Conservation (phyloP, 768 basidiomycete species). For the Lactifluus rugatus region DNA sequence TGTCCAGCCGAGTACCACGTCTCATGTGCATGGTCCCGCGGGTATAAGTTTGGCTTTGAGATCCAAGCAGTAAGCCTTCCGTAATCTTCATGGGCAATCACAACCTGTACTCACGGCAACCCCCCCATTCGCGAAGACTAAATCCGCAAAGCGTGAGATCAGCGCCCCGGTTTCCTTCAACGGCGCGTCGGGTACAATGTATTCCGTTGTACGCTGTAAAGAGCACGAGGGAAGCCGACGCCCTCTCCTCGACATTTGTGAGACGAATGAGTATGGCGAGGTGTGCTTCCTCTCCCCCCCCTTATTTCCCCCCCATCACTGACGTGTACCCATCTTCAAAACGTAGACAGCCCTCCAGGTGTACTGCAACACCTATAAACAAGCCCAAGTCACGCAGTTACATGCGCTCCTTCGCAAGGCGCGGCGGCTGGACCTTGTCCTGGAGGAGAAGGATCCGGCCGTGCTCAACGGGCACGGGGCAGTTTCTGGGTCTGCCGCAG, state of each 20-base stretch:
- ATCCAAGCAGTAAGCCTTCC: conserved; percentile 59
- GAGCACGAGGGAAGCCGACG: conserved; percentile 32
- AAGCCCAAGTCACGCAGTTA: conserved; percentile 56
- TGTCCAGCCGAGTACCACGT: conserved; percentile 76
- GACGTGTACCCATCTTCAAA: background rate
- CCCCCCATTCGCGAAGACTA: conserved; percentile 45
- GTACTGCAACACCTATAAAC: conserved; percentile 80
- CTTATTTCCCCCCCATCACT: background rate
- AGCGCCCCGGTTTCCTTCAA: conserved; percentile 62
- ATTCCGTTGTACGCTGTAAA: conserved; percentile 18
- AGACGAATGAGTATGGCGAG: conserved; percentile 73
- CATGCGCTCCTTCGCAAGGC: conserved; percentile 88
- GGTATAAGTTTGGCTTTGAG: conserved; percentile 87
- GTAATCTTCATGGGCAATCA: background rate
- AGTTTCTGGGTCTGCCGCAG: background rate
- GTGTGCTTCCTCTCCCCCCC: conserved; percentile 34
- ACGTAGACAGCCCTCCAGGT: conserved; percentile 80
- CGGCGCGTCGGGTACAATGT: conserved; percentile 32
- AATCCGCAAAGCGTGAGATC: conserved; percentile 62
- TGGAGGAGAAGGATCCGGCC: conserved; percentile 32
- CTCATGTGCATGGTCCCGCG: conserved; percentile 82
- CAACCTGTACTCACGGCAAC: background rate
- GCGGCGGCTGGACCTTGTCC: conserved; percentile 64
- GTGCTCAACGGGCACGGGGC: conserved; percentile 15
- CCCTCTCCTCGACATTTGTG: conserved; percentile 74